Evolutionary conservation across 768 basidiomycete species (phyloP).

Genomic region (Dendrothele bispora): DNA sequence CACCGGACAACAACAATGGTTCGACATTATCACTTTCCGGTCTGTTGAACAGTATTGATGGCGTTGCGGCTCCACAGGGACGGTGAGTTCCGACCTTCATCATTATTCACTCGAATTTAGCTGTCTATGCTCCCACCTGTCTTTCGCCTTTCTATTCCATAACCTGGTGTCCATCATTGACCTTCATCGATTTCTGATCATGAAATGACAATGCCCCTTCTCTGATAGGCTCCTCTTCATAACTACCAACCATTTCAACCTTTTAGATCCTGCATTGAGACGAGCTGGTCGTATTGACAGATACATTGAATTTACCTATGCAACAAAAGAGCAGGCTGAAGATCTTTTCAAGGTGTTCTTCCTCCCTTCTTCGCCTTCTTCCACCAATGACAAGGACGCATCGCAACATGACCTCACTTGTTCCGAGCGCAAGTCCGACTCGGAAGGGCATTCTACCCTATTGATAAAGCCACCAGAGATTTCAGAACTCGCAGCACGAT

Average conservation of each 20-base stretch:
- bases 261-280: conserved; percentile 84
- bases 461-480: conserved; percentile 75
- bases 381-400: conserved; percentile 35
- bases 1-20: conserved; percentile 60
- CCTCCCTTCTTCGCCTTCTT: conserved; percentile 44
- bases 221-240: conserved; percentile 73
- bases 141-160: no score
- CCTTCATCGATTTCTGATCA: no score
- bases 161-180: no score
- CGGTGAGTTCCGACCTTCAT: conserved; percentile 53
- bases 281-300: conserved; percentile 91
- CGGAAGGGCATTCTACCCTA: conserved; percentile 63
- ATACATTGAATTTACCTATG: conserved; percentile 88
- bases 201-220: conserved; percentile 11
- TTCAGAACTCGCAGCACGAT: conserved; percentile 73
- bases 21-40: conserved; percentile 85
- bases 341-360: conserved; percentile 94
- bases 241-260: conserved; percentile 91
- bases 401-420: conserved; percentile 67
- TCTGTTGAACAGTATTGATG: conserved; percentile 81
- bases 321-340: conserved; percentile 90
- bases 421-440: conserved; percentile 66
- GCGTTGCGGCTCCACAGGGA: conserved; percentile 82
- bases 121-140: conserved; percentile 1
- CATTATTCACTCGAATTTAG: conserved; percentile 1